Conservation (phyloP, 257 asterid genomes). For the Plantago elongata region DNA sequence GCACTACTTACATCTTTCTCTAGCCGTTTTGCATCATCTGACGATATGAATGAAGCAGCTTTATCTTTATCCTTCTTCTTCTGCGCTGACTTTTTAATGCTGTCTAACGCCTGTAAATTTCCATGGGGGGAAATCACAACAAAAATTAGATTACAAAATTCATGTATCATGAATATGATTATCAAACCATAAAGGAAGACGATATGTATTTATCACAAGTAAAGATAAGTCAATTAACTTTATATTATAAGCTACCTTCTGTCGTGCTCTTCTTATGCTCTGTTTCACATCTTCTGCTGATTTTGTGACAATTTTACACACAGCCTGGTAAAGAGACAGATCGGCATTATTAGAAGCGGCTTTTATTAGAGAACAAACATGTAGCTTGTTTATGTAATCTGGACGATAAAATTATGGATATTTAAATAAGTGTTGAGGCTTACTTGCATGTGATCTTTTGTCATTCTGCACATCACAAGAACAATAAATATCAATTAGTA, state of each 20-base stretch:
- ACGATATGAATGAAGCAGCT: slow-evolving; percentile 54
- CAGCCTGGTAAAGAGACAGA: slow-evolving; percentile 54
- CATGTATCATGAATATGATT: not conserved
- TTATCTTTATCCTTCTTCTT: slow-evolving; percentile 76
- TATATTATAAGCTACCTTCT: slow-evolving; percentile 48
- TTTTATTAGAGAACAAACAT: not conserved
- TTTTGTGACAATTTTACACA: slow-evolving; percentile 82
- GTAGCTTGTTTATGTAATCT: slow-evolving; percentile 9
- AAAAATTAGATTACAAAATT: not conserved
- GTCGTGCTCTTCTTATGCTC: slow-evolving; percentile 94
- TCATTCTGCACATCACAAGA: slow-evolving; percentile 55
- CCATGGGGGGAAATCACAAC: not conserved
- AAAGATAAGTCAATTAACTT: not conserved
- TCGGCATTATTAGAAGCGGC: slow-evolving; percentile 4
- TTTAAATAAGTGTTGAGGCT: slow-evolving; percentile 15
- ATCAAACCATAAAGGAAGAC: not conserved
- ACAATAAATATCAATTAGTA: slow-evolving; percentile 23
- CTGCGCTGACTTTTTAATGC: slow-evolving; percentile 65
- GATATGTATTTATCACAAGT: not conserved
- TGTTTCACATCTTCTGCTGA: slow-evolving; percentile 91
- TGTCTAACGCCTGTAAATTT: slow-evolving; percentile 63
- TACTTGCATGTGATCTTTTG: slow-evolving; percentile 94
- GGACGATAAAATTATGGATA: slow-evolving; percentile 1
- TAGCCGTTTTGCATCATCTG: slow-evolving; percentile 76
- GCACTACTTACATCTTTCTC: slow-evolving; percentile 76